Percentiles rank a stretch among this genome's conserved stretches.
phyloP scores from a whole-genome alignment of 176 grass and related monocot species.

The Carex parvula region DNA sequence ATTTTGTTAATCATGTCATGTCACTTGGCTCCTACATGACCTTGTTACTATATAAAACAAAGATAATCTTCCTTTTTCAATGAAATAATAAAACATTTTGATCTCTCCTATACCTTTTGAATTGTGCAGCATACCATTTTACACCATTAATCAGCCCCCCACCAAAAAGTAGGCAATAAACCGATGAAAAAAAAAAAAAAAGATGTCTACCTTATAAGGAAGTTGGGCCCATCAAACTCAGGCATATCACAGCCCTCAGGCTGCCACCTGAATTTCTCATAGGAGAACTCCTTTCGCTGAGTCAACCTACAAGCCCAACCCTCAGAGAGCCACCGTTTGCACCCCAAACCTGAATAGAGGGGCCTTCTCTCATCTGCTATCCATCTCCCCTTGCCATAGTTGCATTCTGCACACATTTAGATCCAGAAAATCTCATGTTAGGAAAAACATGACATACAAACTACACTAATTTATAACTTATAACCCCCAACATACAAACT shows the following conservation, averaged over 20 bases:
- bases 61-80: not conserved
- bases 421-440: slow-evolving; percentile 23
- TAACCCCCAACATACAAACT: not conserved
- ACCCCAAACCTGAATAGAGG: slow-evolving; percentile 76
- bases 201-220: slow-evolving; percentile 63
- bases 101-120: not conserved
- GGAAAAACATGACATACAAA: not conserved
- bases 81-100: not conserved
- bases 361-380: slow-evolving; percentile 53
- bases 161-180: not conserved
- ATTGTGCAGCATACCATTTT: not conserved
- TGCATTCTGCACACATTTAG: slow-evolving; percentile 46
- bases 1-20: not conserved
- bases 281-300: slow-evolving; percentile 63
- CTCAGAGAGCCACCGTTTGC: slow-evolving; percentile 79
- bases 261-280: slow-evolving; percentile 84
- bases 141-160: not conserved
- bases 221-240: slow-evolving; percentile 55
- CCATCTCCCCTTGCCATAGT: slow-evolving; percentile 76
- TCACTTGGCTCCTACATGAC: not conserved
- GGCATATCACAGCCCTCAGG: slow-evolving; percentile 68
- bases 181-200: not conserved
- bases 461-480: slow-evolving; percentile 1
- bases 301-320: slow-evolving; percentile 87
- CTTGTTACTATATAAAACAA: not conserved